Percentiles rank a stretch among this genome's conserved stretches.
phyloP scores from a whole-genome alignment of 176 grass and related monocot genomes.

The Canna indica region DNA sequence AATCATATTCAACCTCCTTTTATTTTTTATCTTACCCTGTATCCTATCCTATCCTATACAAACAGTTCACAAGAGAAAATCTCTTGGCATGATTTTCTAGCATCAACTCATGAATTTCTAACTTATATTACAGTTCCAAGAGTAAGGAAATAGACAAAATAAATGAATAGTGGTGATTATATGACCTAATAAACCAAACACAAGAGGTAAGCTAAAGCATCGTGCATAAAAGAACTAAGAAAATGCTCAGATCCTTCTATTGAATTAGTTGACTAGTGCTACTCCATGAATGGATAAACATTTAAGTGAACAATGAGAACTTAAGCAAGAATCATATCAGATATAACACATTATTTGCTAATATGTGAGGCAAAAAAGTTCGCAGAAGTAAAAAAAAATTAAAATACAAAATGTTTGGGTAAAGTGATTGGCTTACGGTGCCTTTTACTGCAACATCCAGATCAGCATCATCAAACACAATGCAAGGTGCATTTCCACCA shows the following conservation, averaged over 20 bases:
- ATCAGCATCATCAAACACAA: constrained; percentile 95
- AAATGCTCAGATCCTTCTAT: neutral
- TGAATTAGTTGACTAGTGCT: neutral
- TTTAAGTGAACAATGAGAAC: neutral
- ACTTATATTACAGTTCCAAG: neutral
- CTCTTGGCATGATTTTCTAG: neutral
- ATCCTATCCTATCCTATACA: too few species aligned
- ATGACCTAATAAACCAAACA: neutral
- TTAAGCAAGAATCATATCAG: neutral
- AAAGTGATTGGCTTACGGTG: constrained; percentile 50
- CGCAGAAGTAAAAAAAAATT: neutral
- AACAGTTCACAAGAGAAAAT: neutral
- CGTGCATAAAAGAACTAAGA: neutral
- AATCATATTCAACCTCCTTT: too few species aligned
- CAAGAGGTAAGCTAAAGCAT: neutral
- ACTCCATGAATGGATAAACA: neutral
- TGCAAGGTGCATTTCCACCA: constrained; percentile 97
- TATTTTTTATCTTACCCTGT: too few species aligned
- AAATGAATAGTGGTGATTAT: neutral
- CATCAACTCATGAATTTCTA: neutral
- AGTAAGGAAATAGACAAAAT: neutral
- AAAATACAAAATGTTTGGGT: neutral
- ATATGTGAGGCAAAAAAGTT: constrained; percentile 9
- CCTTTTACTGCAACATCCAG: constrained; percentile 91
- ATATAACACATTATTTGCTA: neutral